These are phyloP conservation scores for Geranium incanum DNA, from an alignment of 441 rosid species.

Conservation along the genomic window DNA sequence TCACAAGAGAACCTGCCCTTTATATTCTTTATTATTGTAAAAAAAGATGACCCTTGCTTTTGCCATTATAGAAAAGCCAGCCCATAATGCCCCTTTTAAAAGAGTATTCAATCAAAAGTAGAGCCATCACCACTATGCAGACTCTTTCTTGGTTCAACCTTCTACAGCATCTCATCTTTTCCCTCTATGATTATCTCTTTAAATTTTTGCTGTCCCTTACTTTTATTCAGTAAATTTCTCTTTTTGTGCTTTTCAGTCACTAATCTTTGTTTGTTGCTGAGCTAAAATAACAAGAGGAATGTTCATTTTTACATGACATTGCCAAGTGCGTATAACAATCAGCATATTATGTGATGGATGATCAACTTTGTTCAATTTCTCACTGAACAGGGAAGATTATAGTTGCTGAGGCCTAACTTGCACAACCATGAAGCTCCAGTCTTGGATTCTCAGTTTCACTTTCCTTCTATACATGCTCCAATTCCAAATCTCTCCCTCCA, in stretches of 20 bases:
- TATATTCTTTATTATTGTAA: not conserved
- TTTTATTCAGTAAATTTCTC: not conserved
- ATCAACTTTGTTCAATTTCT: slow-evolving; percentile 15
- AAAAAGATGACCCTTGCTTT: not conserved
- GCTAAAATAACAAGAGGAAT: not conserved
- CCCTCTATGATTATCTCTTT: slow-evolving; percentile 3
- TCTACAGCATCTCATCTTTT: not conserved
- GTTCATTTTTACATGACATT: not conserved
- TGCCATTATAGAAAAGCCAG: not conserved
- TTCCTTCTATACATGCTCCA: slow-evolving; percentile 26
- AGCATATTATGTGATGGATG: slow-evolving; percentile 2
- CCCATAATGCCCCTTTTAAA: slow-evolving; percentile 2
- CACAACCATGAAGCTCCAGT: slow-evolving; percentile 29
- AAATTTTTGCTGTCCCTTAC: not conserved
- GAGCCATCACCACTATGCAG: slow-evolving; percentile 1
- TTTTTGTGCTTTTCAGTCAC: slow-evolving; percentile 3
- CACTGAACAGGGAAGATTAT: slow-evolving; percentile 15
- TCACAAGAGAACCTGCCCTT: not conserved
- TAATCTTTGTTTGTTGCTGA: not conserved
- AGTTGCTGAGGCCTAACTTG: not conserved
- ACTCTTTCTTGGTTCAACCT: not conserved
- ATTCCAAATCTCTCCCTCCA: slow-evolving; percentile 12
- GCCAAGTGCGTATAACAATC: not conserved
- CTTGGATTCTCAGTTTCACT: slow-evolving; percentile 16
- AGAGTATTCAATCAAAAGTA: slow-evolving; percentile 1